These are phyloP conservation scores for Lactarius quietus DNA, from an alignment of 768 basidiomycete genomes.

Conservation along the genomic window DNA sequence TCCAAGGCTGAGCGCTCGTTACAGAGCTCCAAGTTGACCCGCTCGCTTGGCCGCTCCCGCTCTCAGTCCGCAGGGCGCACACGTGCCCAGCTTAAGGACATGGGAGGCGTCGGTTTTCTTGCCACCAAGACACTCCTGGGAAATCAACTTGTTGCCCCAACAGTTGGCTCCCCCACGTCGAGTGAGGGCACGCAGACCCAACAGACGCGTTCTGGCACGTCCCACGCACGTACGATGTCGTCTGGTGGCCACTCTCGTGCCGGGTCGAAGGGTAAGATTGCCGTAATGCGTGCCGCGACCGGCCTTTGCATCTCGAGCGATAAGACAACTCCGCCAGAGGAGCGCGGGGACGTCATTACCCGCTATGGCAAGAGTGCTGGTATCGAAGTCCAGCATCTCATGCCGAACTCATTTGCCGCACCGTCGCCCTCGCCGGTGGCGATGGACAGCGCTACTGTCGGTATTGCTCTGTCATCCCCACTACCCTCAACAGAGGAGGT, in stretches of 20 bases:
- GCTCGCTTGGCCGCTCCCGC: slow-evolving; percentile 60
- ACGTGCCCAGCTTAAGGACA: slow-evolving; percentile 29
- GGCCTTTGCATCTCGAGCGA: slow-evolving; percentile 30
- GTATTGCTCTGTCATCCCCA: slow-evolving; percentile 44
- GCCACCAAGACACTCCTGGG: slow-evolving; percentile 66
- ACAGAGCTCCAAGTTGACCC: slow-evolving; percentile 54
- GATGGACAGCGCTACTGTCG: slow-evolving; percentile 32
- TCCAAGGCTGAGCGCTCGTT: slow-evolving; percentile 57
- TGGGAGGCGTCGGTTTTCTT: slow-evolving; percentile 51
- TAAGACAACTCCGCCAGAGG: slow-evolving; percentile 18
- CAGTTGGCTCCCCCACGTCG: slow-evolving; percentile 31
- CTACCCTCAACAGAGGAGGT: slow-evolving; percentile 29
- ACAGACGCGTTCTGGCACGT: slow-evolving; percentile 31
- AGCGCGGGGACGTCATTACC: slow-evolving; percentile 18
- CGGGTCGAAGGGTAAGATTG: slow-evolving; percentile 37
- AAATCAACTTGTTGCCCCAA: slow-evolving; percentile 54
- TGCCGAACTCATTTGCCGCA: not conserved
- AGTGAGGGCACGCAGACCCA: slow-evolving; percentile 32
- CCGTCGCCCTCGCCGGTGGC: slow-evolving; percentile 35
- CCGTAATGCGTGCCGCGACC: slow-evolving; percentile 36
- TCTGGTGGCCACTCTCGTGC: slow-evolving; percentile 34
- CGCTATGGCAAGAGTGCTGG: slow-evolving; percentile 18
- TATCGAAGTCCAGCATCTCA: not conserved
- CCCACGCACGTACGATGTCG: slow-evolving; percentile 31
- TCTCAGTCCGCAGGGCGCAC: slow-evolving; percentile 50